Evolutionary conservation across 202 grass and related monocot genomes (phyloP).

Genomic region (Saccharum hybrid): DNA sequence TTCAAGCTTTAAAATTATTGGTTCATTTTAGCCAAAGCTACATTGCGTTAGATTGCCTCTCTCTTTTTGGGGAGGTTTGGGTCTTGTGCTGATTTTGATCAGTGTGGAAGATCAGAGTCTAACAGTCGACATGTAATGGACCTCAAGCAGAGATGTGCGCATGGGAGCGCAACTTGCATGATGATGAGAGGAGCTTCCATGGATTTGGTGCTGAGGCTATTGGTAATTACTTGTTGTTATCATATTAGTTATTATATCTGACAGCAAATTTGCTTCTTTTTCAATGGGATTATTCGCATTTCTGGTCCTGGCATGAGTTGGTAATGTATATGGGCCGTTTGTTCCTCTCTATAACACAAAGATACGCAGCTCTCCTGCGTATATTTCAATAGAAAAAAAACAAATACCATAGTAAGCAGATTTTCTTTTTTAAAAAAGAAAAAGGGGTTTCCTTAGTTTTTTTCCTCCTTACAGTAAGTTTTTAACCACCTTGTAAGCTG

Average conservation of each 20-base stretch:
- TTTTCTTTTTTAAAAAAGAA: too few relatives aligned
- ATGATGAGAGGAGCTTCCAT: conserved; percentile 58
- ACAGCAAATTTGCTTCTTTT: neutral
- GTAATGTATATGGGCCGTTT: too few relatives aligned
- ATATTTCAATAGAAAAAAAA: too few relatives aligned
- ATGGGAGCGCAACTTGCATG: conserved; percentile 68
- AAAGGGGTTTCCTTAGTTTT: too few relatives aligned
- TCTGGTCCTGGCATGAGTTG: too few relatives aligned
- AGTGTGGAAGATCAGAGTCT: conserved; percentile 8
- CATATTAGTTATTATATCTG: conserved; percentile 9
- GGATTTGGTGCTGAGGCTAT: conserved; percentile 57
- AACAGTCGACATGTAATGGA: conserved; percentile 32
- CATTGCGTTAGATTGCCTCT: neutral
- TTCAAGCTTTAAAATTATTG: neutral
- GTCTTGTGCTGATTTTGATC: conserved; percentile 31
- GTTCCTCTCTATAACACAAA: too few relatives aligned
- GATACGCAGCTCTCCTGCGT: too few relatives aligned
- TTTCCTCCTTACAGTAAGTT: neutral
- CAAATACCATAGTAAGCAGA: too few relatives aligned
- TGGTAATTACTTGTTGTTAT: conserved; percentile 51
- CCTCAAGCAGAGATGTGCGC: conserved; percentile 71
- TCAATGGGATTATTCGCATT: conserved; percentile 8
- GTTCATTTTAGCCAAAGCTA: neutral
- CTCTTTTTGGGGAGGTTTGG: neutral
- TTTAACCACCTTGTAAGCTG: neutral